A percentile compares a stretch with the other conserved stretches of the same genome.
Evolutionary conservation across 75 land plant species (phyloP).

Genomic region (Pinus taeda): DNA sequence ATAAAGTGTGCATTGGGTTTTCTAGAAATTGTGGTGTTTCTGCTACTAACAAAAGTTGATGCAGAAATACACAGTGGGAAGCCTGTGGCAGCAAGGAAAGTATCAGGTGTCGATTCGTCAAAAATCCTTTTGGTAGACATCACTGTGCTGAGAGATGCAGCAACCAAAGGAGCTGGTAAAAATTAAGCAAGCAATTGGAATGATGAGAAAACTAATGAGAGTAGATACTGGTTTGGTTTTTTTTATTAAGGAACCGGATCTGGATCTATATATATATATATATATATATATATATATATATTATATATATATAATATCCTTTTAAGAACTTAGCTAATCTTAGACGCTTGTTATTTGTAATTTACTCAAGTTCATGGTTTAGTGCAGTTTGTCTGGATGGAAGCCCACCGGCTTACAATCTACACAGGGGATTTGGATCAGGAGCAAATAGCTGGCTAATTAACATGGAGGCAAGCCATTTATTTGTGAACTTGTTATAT

Average conservation of each 20-base stretch:
- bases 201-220: background rate
- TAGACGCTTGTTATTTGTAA: background rate
- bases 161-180: conserved; percentile 6
- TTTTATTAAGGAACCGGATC: background rate
- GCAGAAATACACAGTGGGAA: no score
- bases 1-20: no score
- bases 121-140: background rate
- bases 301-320: background rate
- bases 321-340: background rate
- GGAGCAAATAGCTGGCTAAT: conserved; percentile 79
- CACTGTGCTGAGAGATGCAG: background rate
- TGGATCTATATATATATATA: background rate
- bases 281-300: background rate
- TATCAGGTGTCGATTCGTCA: no score
- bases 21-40: no score
- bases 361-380: background rate
- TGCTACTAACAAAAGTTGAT: no score
- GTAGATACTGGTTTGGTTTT: background rate
- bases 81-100: no score
- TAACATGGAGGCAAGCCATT: conserved; percentile 61
- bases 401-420: conserved; percentile 77
- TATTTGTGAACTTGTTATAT: background rate
- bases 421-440: conserved; percentile 65
- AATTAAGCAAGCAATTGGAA: background rate
- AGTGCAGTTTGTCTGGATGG: conserved; percentile 50